phyloP scores from a whole-genome alignment of 2,329 filamentous ascomycete genomes.

The Camillea tinctor region DNA sequence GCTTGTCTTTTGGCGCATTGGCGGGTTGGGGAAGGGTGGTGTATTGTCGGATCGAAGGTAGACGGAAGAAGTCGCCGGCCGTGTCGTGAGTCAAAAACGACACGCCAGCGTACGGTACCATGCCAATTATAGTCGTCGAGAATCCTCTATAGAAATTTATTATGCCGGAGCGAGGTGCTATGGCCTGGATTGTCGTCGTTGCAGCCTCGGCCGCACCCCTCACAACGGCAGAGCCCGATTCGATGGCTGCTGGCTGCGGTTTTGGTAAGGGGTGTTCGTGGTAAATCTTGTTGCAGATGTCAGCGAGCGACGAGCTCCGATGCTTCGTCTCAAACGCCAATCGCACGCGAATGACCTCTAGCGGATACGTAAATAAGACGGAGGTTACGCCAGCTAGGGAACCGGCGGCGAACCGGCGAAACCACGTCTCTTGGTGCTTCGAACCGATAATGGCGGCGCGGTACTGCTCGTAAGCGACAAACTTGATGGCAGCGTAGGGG shows the following conservation, averaged over 20 bases:
- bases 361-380: constrained; percentile 93
- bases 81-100: constrained; percentile 96
- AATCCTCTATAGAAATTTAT: constrained; percentile 96
- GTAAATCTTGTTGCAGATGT: constrained; percentile 86
- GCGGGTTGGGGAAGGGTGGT: constrained; percentile 69
- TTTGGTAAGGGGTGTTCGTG: constrained; percentile 60
- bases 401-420: constrained; percentile 72
- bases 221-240: constrained; percentile 27
- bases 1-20: constrained; percentile 56
- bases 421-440: constrained; percentile 70
- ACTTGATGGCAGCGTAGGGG: constrained; percentile 96
- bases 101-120: constrained; percentile 94
- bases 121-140: constrained; percentile 82
- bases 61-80: constrained; percentile 77
- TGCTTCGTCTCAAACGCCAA: constrained; percentile 92
- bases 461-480: constrained; percentile 96
- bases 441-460: constrained; percentile 74
- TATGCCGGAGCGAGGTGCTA: constrained; percentile 65
- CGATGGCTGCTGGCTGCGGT: constrained; percentile 34
- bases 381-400: constrained; percentile 80
- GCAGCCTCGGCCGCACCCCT: constrained; percentile 42
- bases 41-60: constrained; percentile 63
- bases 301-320: constrained; percentile 65
- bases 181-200: constrained; percentile 46
- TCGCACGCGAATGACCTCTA: constrained; percentile 90